Evolutionary conservation across 306 rosid genomes (phyloP).

Genomic region (Spatholobus suberectus): DNA sequence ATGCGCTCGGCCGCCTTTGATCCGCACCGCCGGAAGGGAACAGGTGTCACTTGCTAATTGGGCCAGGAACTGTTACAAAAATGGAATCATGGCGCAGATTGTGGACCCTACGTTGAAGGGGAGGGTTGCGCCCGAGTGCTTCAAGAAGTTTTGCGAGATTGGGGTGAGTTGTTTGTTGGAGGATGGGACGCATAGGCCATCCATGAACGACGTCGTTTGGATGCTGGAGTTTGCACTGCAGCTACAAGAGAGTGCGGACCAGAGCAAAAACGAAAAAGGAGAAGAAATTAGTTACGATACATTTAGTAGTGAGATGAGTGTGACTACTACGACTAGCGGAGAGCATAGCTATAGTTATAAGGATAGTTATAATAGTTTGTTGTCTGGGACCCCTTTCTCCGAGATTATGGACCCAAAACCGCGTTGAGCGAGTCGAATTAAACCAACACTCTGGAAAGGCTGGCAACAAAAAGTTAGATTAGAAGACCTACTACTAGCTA

Average conservation of each 20-base stretch:
- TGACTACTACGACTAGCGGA: background rate
- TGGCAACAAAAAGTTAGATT: too few species aligned
- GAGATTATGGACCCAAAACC: slow-evolving; percentile 42
- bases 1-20: background rate
- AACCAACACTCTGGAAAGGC: too few species aligned
- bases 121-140: slow-evolving; percentile 35
- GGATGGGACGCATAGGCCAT: slow-evolving; percentile 52
- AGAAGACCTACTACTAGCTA: too few species aligned
- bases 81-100: slow-evolving; percentile 40
- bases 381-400: slow-evolving; percentile 32
- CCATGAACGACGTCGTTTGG: slow-evolving; percentile 69
- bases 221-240: slow-evolving; percentile 57
- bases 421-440: background rate
- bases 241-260: slow-evolving; percentile 55
- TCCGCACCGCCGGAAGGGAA: background rate
- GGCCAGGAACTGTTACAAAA: slow-evolving; percentile 35
- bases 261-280: background rate
- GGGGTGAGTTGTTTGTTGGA: slow-evolving; percentile 57
- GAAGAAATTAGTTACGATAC: slow-evolving; percentile 6
- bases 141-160: slow-evolving; percentile 47
- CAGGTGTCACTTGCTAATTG: slow-evolving; percentile 57
- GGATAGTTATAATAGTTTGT: background rate
- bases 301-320: slow-evolving; percentile 26
- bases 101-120: slow-evolving; percentile 57
- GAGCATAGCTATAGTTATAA: background rate